Evolutionary conservation across 495 filamentous ascomycete genomes (phyloP).

Genomic region (Gamarada debralockiae): DNA sequence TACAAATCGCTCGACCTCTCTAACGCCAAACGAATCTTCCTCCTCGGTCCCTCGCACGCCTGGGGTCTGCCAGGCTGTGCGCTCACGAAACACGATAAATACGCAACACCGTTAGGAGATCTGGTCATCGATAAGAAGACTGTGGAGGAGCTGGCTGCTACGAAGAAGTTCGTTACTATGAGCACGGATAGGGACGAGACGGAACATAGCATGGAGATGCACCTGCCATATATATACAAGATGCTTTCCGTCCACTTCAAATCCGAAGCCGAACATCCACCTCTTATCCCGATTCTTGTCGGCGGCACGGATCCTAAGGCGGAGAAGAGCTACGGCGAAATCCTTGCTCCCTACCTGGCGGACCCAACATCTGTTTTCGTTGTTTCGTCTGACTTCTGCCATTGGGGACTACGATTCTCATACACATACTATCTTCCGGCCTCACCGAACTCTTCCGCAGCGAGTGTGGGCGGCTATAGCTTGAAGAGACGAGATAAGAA

Average conservation of each 20-base stretch:
- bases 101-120: conserved; percentile 82
- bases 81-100: conserved; percentile 68
- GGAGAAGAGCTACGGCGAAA: conserved; percentile 63
- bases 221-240: conserved; percentile 91
- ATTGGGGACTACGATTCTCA: conserved; percentile 85
- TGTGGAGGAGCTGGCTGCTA: conserved; percentile 57
- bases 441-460: conserved; percentile 3
- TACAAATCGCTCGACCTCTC: conserved; percentile 88
- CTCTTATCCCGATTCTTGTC: conserved; percentile 82
- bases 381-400: conserved; percentile 92
- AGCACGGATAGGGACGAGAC: conserved; percentile 64
- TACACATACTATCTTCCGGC: conserved; percentile 75
- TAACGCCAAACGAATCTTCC: conserved; percentile 83
- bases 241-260: conserved; percentile 58
- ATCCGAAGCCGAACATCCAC: conserved; percentile 51
- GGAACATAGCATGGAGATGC: conserved; percentile 97
- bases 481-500: conserved; percentile 37
- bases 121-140: conserved; percentile 67
- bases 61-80: conserved; percentile 74
- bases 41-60: conserved; percentile 93
- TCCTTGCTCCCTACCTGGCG: conserved; percentile 76
- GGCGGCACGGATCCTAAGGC: conserved; percentile 64
- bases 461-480: conserved; percentile 27
- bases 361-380: conserved; percentile 79
- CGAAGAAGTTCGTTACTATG: conserved; percentile 73